Percentiles rank a stretch among this genome's conserved stretches.
Conservation (phyloP, 2,329 filamentous ascomycete genomes). For the Amauroascus niger region DNA sequence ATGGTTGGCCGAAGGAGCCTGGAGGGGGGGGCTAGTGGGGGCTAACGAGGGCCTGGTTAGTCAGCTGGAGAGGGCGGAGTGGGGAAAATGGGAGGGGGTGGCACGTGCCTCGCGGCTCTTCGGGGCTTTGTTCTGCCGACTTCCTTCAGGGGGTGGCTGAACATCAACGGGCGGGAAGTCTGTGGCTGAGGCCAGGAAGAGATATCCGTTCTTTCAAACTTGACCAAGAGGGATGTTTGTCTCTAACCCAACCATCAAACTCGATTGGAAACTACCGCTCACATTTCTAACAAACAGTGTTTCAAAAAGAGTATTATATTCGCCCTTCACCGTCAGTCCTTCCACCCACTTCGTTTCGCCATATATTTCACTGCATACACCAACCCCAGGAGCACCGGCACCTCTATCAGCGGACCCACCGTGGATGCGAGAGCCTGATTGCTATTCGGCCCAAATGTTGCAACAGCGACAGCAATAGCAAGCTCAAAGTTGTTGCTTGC, state of each 20-base stretch:
- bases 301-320: neutral
- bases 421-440: constrained; percentile 74
- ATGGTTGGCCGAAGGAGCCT: too few species aligned
- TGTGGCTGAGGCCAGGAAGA: too few species aligned
- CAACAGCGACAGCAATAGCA: constrained; percentile 78
- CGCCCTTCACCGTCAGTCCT: constrained; percentile 17
- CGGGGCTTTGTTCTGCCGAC: neutral
- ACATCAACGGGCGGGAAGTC: too few species aligned
- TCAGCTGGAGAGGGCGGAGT: neutral
- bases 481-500: constrained; percentile 92
- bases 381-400: constrained; percentile 66
- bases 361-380: constrained; percentile 61
- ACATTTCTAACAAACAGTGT: neutral
- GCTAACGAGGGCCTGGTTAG: neutral
- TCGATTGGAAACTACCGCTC: too few species aligned
- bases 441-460: constrained; percentile 66
- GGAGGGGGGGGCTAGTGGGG: too few species aligned
- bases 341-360: constrained; percentile 24
- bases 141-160: neutral
- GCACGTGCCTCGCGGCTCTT: too few species aligned
- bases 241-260: too few species aligned
- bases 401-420: constrained; percentile 76
- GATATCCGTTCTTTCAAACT: too few species aligned
- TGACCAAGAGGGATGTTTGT: too few species aligned
- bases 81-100: too few species aligned